phyloP scores from a whole-genome alignment of 164 flowering plant species.

The Magnolia sinica region DNA sequence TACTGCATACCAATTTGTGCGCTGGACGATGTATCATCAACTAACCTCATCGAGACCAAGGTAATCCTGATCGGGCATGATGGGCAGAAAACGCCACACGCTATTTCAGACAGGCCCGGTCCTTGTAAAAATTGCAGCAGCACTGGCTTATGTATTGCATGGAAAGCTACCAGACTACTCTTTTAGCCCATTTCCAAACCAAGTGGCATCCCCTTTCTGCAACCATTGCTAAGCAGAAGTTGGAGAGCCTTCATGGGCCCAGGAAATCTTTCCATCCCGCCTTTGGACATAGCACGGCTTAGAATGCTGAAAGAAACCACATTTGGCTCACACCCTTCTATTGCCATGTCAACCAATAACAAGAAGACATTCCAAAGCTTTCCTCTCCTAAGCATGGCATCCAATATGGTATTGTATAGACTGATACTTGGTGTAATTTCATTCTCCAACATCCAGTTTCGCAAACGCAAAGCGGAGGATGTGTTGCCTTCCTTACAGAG shows the following conservation, averaged over 20 bases:
- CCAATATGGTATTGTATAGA: conserved; percentile 36
- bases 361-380: conserved; percentile 25
- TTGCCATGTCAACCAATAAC: conserved; percentile 31
- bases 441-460: conserved; percentile 26
- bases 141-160: not conserved
- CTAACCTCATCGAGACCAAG: not conserved
- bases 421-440: conserved; percentile 29
- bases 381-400: conserved; percentile 32
- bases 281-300: conserved; percentile 20
- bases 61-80: too few relatives aligned
- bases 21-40: not conserved
- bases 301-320: conserved; percentile 25
- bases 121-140: not conserved
- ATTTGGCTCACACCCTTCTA: conserved; percentile 35
- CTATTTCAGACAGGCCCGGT: not conserved
- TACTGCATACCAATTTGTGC: not conserved
- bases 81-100: not conserved
- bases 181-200: conserved; percentile 6
- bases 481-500: conserved; percentile 36
- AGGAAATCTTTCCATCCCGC: conserved; percentile 30
- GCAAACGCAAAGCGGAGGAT: conserved; percentile 27
- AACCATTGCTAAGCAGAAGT: conserved; percentile 9
- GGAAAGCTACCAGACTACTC: not conserved
- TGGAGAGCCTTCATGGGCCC: conserved; percentile 19
- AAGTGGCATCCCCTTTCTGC: not conserved